Evolutionary conservation across 768 basidiomycete genomes (phyloP), one percentile per base, ranked within the genome.

Genomic region (Antrodiella citrinella): DNA sequence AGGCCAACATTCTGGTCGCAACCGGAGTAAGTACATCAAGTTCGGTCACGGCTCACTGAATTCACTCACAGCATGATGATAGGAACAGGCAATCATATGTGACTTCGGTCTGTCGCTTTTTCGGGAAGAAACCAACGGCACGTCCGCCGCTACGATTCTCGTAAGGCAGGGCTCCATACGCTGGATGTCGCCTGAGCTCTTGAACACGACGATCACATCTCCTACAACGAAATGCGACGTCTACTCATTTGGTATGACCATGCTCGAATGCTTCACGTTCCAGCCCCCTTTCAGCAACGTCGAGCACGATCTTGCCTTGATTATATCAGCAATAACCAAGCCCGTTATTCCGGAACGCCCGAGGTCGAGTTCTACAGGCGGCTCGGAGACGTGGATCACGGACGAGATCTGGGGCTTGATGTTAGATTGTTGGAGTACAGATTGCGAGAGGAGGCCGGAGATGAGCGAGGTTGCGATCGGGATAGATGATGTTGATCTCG

Each of bases 101-200:
- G 81, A 84, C 55, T 83, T 84, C 58, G 80, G 81, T 40, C 75
- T 82, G 66, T 76, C 81, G 12, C 80, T 78, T 57, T 66, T 81
- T 23, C 71, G 82, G 30, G 75, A 75, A 51, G 78, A 81, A 39
- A 70, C 81, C 24, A 75, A 77, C 1, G 78, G 77, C 50, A 73
- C 62, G 51, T 59, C 67, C 22, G 69, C 70, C 26, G 72, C 75
- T 21, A 59, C 66, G 15, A 74, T 72, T 2, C 62, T 82, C 45
- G 75, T 77, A 1, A 57, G 45, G 23, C 70, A 70, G 3, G 70
- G 72, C 9, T 73, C 73, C 49, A 69, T 76, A 26, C 73, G 82
- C 9, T 84, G 81, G 80, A 67, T 78, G 23, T 77, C 81, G 9
- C 82, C 82, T 1, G 81, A 82, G 57, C 64, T 82, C 45, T 74